Percentiles rank a stretch among this genome's conserved stretches.
phyloP scores from a whole-genome alignment of 2,329 filamentous ascomycete genomes.

The Diaporthe aspalathi region DNA sequence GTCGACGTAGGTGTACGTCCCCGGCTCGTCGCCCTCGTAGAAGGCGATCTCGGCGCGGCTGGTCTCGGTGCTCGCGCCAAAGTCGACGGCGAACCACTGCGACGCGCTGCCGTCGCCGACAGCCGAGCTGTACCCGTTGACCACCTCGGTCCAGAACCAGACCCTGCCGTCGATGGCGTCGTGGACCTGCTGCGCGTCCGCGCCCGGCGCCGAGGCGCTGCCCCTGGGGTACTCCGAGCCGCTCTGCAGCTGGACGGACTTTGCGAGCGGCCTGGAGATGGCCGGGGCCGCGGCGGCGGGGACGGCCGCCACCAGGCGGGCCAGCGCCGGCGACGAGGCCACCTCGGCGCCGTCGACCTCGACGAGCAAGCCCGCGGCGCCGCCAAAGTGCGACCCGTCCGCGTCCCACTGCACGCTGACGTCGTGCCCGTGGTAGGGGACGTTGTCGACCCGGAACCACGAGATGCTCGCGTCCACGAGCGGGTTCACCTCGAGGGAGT shows the following conservation, averaged over 20 bases:
- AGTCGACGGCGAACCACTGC: conserved; percentile 53
- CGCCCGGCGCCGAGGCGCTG: conserved; percentile 46
- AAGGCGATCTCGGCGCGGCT: conserved; percentile 52
- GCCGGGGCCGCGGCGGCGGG: conserved; percentile 41
- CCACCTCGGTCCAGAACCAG: conserved; percentile 53
- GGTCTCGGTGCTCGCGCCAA: conserved; percentile 46
- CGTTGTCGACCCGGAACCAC: conserved; percentile 55
- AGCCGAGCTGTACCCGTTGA: conserved; percentile 53
- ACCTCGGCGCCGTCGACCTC: conserved; percentile 50
- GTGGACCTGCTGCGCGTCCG: conserved; percentile 46
- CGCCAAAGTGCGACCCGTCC: conserved; percentile 47
- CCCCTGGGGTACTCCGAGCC: conserved; percentile 47
- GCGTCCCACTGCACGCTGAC: conserved; percentile 56
- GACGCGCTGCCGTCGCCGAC: conserved; percentile 43
- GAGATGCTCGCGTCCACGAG: conserved; percentile 48
- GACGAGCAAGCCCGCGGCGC: conserved; percentile 45
- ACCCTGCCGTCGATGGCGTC: conserved; percentile 53
- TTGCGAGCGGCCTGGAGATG: conserved; percentile 48
- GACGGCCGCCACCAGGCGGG: conserved; percentile 42
- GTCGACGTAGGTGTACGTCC: conserved; percentile 40
- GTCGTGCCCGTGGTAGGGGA: conserved; percentile 55
- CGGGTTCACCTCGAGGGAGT: conserved; percentile 54
- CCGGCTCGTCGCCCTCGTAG: conserved; percentile 45
- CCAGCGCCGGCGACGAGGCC: conserved; percentile 45
- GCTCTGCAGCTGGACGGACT: conserved; percentile 50